Evolutionary conservation across 148 eudicot genomes (phyloP), one percentile per base, ranked within the genome.

Genomic region (Salicornia ramosissima): DNA sequence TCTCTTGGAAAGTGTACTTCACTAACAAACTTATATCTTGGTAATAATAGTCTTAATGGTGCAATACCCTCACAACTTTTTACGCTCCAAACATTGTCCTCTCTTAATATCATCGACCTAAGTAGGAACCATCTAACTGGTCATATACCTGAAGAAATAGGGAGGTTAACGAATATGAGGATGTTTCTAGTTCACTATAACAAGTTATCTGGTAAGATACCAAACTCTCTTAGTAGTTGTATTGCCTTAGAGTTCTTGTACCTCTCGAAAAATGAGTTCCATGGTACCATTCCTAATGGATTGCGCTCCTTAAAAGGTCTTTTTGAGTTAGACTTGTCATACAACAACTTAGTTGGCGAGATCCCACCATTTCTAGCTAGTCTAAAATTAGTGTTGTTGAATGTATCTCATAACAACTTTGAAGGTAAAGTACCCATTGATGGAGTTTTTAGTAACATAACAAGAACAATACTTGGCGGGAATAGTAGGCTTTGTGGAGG

Each of bases 401-500:
- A 74, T 57, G 33, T 84, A 6, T 79, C 81, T 8, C 71, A 52
- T 30, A 84, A 84, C 31, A 39, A 68, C 61, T 73, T 84, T 54
- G 77, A 79, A 51, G 87, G 87, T 9, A 67, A 54, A 60, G 79
- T 84, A 34, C 85, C 87, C 1, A 49, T 36, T 12, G 43, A 47
- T 24, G 82, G 87, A 31, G 33, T 75, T 9, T 83, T 83, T 30
- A 13, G 47, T 30, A 83, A 83, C 56, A 42, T 68, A 46, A 78
- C 68, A 65, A 79, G 59, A 28, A 19, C 67, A 34, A 71, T 67
- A 31, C 29, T 81, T n/a, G 11, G 19, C 6, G 87, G 82, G 46
- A 84, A 84, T 61, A 54, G 28, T 12, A 71, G 13, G 70, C 81
- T 84, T 8, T 81, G 84, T 58, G 84, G 87, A 66, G 87, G 87